A percentile compares a stretch with the other conserved stretches of the same genome.
Conservation (phyloP, 345 rosid species). For the Heritiera fomes region DNA sequence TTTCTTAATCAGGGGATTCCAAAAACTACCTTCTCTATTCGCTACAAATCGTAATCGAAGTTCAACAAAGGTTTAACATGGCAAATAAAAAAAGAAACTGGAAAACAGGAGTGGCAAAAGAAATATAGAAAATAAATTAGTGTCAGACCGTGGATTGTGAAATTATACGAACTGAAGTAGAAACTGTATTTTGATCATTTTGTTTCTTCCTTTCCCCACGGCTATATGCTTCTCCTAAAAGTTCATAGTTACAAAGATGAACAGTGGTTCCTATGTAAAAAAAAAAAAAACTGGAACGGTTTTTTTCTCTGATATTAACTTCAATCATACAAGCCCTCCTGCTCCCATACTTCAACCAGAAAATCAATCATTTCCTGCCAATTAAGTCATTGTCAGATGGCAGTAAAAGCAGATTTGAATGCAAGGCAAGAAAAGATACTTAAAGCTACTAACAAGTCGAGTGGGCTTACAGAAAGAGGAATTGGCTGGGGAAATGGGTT, state of each 20-base stretch:
- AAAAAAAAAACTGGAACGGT: background rate
- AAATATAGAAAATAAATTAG: background rate
- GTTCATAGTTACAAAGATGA: background rate
- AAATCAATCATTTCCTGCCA: conserved; percentile 62
- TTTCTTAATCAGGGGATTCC: background rate
- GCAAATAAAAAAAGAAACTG: background rate
- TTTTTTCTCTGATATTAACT: conserved; percentile 1
- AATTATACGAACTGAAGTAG: conserved; percentile 1
- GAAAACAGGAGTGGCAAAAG: background rate
- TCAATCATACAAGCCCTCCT: conserved; percentile 51
- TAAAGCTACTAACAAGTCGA: background rate
- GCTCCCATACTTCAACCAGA: conserved; percentile 59
- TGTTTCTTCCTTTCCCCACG: conserved; percentile 9
- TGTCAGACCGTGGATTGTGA: background rate
- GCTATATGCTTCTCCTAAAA: conserved; percentile 17
- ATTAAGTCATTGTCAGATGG: background rate
- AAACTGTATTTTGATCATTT: conserved; percentile 7
- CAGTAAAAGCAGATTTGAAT: background rate
- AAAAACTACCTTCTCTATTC: background rate
- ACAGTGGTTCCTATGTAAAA: background rate
- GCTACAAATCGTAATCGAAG: background rate
- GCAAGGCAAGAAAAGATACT: background rate
- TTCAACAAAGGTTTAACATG: background rate
- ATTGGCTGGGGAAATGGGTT: conserved; percentile 47
- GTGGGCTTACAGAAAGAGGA: conserved; percentile 58